Base-by-base conservation (phyloP, 805 yeast species). In the Teunomyces cretensis region DNA sequence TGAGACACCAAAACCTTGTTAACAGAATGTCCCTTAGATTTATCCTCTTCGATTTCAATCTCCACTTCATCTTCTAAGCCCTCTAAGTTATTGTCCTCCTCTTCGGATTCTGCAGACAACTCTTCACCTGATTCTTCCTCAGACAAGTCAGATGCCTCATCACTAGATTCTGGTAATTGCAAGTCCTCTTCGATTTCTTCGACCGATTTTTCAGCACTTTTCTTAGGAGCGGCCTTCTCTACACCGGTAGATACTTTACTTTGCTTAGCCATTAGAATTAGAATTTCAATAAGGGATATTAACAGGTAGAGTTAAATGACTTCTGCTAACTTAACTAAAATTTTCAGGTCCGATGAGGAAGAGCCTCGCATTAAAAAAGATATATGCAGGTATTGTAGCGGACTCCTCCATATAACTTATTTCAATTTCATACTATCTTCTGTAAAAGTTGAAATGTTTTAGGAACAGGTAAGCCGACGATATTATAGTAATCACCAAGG, bases 381-480 rank as follows among this genome's bases (percentile, higher is more conserved):
- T 22, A 27, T 32, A 42, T 42, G 44, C 47, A 39, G 39, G 38
- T 9, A 9, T 13, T 31, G 6, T 12, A 9, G 13, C 11, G n/a
- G 17, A 31, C 9, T 22, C 26, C 26, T 6, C 26, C 8, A 6
- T 22, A 6, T n/a, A 16, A 11, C n/a, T 16, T 30, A 30, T 13
- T 11, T 30, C 13, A 31, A 13, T 22, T 19, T 37, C 12, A 37
- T 26, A 37, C 31, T 14, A 35, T n/a, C n/a, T 24, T 35, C 28
- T 22, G 38, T 24, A 35, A 35, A 22, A 35, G 38, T 9, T 35
- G 17, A 13, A 35, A 35, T 0, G 92, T 81, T 30, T 65, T 70
- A 37, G 76, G 72, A 19, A 81, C 78, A 1, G 99, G 98, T 45
- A 92, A 67, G 0, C 99, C 99, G 3, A 92, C 92, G 11, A 88